phyloP scores from a whole-genome alignment of 129 eudicot species.

The Saposhnikovia divaricata region DNA sequence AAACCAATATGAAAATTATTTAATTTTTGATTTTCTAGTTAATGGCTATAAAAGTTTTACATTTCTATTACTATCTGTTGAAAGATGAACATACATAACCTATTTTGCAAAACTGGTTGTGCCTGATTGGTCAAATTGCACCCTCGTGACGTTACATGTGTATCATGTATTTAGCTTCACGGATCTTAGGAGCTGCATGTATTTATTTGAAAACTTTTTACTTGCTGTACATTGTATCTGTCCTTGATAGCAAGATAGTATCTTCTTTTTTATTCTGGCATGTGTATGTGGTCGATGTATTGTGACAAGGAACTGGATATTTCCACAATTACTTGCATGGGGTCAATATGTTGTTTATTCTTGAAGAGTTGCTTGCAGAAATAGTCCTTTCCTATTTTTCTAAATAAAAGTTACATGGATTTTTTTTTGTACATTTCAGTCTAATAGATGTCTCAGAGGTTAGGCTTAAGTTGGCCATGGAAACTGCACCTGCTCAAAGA shows the following conservation, averaged over 20 bases:
- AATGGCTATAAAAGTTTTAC: neutral
- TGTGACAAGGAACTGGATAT: neutral
- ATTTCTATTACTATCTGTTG: neutral
- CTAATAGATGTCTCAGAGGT: slow-evolving; percentile 92
- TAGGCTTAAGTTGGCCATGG: slow-evolving; percentile 72
- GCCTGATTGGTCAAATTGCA: neutral
- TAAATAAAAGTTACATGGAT: neutral
- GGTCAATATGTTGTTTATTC: neutral
- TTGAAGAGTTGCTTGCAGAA: neutral
- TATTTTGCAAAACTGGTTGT: neutral
- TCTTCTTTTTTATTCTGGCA: neutral
- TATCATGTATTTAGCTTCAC: neutral
- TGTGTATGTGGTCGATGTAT: neutral
- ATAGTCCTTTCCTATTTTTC: neutral
- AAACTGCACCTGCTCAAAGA: slow-evolving; percentile 98
- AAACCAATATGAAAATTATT: neutral
- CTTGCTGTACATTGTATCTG: neutral
- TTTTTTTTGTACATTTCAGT: slow-evolving; percentile 38
- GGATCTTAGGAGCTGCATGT: neutral
- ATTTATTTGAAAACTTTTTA: neutral
- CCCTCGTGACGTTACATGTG: neutral
- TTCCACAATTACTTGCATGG: neutral
- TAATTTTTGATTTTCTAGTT: neutral
- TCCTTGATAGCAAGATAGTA: neutral
- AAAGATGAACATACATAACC: neutral